Base-by-base conservation (phyloP, 441 rosid species). In the Gossypium schwendimanii region DNA sequence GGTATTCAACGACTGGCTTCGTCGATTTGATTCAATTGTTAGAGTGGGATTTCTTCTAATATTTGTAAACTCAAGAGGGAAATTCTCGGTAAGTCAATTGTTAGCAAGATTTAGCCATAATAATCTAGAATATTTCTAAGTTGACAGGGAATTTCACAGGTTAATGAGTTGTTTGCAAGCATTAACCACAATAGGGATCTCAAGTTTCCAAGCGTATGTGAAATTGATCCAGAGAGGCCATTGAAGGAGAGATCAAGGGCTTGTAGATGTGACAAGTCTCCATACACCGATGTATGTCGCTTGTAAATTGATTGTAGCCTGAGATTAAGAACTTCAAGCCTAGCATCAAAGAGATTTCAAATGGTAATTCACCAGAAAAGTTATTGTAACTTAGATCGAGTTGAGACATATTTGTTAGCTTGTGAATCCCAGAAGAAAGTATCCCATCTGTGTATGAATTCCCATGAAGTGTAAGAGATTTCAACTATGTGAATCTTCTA, bases 171-270 rank as follows among this genome's bases (percentile, higher is more conserved):
- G 75, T 90, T 83, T 8, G 98, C 94, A 20, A 94, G 92, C 96
- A 91, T 89, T 59, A 94, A 69, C 97, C 96, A 91, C 81, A 94
- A 28, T 44, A 94, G 89, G 45, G 87, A 90, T 1, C 64, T 88
- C 85, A 94, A 63, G 11, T 86, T 91, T 45, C 97, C 96, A 3
- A 94, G 64, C n/a, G 91, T 76, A 45, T 81, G 33, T 2, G 93
- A 92, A 73, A 90, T 88, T 0, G 78, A 64, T 63, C 95, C 92
- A 0, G 67, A 81, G n/a, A 94, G 85, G 7, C 14, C 63, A 72
- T 91, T 94, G 81, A 77, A 90, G 66, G 98, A 91, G 69, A 94
- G 91, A 84, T 94, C 97, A 52, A 94, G 90, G 36, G 87, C 85
- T 81, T 94, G 97, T 57, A 94, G 84, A n/a, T 58, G 59, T 0